Conservation (phyloP, 1,284 basidiomycete genomes). For the Volvariella surrecta region DNA sequence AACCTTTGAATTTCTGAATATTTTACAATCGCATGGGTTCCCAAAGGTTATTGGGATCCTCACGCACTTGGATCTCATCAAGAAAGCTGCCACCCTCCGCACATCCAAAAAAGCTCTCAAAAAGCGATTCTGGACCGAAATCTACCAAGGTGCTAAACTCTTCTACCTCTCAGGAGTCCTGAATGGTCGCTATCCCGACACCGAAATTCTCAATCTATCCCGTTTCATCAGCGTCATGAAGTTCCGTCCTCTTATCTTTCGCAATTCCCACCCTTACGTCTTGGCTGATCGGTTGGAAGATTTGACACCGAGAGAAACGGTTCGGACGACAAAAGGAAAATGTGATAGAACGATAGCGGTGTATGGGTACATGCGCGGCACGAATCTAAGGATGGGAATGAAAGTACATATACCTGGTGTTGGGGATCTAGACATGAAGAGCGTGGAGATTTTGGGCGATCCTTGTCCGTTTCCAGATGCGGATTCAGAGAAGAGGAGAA, state of each 20-base stretch:
- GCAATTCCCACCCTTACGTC: slow-evolving; percentile 93
- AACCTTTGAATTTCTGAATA: slow-evolving; percentile 98
- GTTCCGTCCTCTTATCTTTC: slow-evolving; percentile 94
- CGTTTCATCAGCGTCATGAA: slow-evolving; percentile 98
- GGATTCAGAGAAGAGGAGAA: slow-evolving; percentile 88
- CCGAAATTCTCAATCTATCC: slow-evolving; percentile 91
- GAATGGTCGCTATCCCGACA: slow-evolving; percentile 97
- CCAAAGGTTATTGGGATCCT: slow-evolving; percentile 98
- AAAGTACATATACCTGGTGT: slow-evolving; percentile 95
- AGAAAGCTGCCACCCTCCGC: slow-evolving; percentile 82
- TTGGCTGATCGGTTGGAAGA: slow-evolving; percentile 96
- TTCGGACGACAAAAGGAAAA: slow-evolving; percentile 76
- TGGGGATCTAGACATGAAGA: slow-evolving; percentile 77
- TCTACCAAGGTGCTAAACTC: slow-evolving; percentile 97
- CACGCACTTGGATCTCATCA: slow-evolving; percentile 95
- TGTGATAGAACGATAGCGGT: slow-evolving; percentile 87
- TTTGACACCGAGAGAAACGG: slow-evolving; percentile 81
- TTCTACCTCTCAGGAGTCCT: slow-evolving; percentile 98
- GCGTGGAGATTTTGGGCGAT: slow-evolving; percentile 75
- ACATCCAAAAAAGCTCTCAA: slow-evolving; percentile 94
- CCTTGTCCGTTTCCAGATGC: slow-evolving; percentile 92
- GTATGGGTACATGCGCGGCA: slow-evolving; percentile 93
- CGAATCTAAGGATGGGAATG: slow-evolving; percentile 75
- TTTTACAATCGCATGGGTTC: slow-evolving; percentile 95
- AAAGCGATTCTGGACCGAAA: slow-evolving; percentile 99